These are phyloP conservation scores for Prototheca cutis DNA, from an alignment of 163 green algal species.

Conservation along the genomic window DNA sequence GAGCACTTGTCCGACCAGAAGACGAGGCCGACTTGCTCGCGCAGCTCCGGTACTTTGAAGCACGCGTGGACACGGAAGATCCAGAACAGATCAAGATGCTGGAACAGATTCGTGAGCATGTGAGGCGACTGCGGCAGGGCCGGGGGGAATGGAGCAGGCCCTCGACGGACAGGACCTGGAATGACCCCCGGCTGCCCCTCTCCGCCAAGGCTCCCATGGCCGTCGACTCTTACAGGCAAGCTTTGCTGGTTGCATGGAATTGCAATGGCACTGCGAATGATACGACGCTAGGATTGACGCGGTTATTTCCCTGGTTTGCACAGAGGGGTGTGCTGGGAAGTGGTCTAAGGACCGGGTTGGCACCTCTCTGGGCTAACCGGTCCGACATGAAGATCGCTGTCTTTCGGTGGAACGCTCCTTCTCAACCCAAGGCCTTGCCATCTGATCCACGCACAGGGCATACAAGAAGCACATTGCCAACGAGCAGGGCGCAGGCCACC, in stretches of 20 bases:
- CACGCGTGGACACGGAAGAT: slow-evolving; percentile 19
- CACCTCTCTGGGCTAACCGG: too few relatives aligned
- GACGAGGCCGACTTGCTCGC: not conserved
- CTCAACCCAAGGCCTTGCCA: not conserved
- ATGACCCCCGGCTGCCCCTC: slow-evolving; percentile 1
- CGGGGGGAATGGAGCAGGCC: slow-evolving; percentile 15
- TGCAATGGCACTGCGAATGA: not conserved
- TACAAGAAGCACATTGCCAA: not conserved
- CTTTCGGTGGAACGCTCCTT: too few relatives aligned
- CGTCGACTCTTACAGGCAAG: slow-evolving; percentile 14
- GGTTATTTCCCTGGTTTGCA: not conserved
- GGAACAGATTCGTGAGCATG: slow-evolving; percentile 24
- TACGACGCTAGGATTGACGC: too few relatives aligned
- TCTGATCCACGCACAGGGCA: not conserved
- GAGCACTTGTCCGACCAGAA: too few relatives aligned
- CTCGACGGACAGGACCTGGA: slow-evolving; percentile 10
- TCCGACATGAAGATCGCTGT: too few relatives aligned
- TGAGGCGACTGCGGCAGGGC: slow-evolving; percentile 8
- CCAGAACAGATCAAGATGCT: slow-evolving; percentile 25
- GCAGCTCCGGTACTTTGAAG: slow-evolving; percentile 18
- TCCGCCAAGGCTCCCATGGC: not conserved
- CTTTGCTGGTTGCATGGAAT: too few relatives aligned
- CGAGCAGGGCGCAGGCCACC: too few relatives aligned
- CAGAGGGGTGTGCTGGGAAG: not conserved
- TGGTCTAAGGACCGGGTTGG: too few relatives aligned